A percentile compares a stretch with the other conserved stretches of the same genome.
Evolutionary conservation across 202 grass and related monocot species (phyloP).

Genomic region (Digitaria exilis): DNA sequence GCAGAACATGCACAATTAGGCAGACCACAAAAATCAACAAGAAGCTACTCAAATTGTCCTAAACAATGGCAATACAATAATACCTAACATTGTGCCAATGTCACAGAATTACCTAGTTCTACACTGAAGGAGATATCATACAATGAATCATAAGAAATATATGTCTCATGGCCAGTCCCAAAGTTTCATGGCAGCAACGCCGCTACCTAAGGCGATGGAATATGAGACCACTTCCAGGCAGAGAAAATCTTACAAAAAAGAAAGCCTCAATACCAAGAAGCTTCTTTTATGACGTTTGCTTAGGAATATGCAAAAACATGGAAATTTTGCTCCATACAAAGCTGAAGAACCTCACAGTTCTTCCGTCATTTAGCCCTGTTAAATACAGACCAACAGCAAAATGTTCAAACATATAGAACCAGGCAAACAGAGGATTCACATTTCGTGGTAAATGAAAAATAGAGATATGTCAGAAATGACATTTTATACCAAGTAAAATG

Average conservation of each 20-base stretch:
- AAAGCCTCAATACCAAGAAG: conserved; percentile 23
- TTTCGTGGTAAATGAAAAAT: too few species aligned
- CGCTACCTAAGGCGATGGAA: conserved; percentile 30
- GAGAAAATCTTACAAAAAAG: conserved; percentile 29
- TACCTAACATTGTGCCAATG: neutral
- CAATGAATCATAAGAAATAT: conserved; percentile 17
- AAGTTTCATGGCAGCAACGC: conserved; percentile 22
- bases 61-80: neutral
- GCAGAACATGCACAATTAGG: neutral
- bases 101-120: too few species aligned
- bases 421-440: neutral
- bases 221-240: conserved; percentile 34
- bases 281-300: conserved; percentile 27
- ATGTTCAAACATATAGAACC: neutral
- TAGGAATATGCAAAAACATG: conserved; percentile 47
- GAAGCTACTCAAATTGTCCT: neutral
- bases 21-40: neutral
- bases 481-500: neutral
- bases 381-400: neutral
- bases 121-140: neutral
- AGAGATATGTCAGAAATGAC: neutral
- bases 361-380: neutral
- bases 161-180: conserved; percentile 49
- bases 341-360: neutral
- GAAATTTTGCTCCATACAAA: conserved; percentile 27